Conservation (phyloP, 345 rosid genomes). For the Rhodomyrtus tomentosa region DNA sequence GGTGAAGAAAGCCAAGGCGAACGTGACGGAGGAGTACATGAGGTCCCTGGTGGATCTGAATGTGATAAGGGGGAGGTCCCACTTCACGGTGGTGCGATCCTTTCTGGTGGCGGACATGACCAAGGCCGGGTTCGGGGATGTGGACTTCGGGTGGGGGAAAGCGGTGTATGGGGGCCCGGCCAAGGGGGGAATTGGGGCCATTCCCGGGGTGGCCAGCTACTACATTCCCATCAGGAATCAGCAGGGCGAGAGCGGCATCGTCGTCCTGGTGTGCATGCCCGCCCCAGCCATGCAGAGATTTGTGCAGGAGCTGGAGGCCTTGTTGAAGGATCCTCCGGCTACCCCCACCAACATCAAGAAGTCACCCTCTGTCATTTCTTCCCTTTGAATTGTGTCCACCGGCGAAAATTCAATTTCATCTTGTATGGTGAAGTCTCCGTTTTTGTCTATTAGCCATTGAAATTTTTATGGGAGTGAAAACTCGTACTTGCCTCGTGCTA, state of each 20-base stretch:
- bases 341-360: too few relatives aligned
- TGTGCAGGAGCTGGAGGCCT: slow-evolving; percentile 16
- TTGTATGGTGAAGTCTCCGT: too few relatives aligned
- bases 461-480: too few relatives aligned
- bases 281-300: slow-evolving; percentile 31
- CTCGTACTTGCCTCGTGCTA: too few relatives aligned
- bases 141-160: slow-evolving; percentile 50
- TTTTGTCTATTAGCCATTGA: too few relatives aligned
- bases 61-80: background rate
- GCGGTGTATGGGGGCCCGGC: slow-evolving; percentile 38
- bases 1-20: slow-evolving; percentile 26
- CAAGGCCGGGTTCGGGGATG: slow-evolving; percentile 13
- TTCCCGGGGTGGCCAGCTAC: slow-evolving; percentile 30
- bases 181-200: slow-evolving; percentile 23
- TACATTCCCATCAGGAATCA: slow-evolving; percentile 10
- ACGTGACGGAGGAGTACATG: slow-evolving; percentile 48
- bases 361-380: too few relatives aligned
- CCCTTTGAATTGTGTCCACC: too few relatives aligned
- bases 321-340: slow-evolving; percentile 5
- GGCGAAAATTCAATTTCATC: too few relatives aligned
- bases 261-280: slow-evolving; percentile 38
- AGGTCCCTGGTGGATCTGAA: slow-evolving; percentile 6
- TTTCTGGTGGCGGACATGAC: background rate
- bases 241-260: slow-evolving; percentile 27
- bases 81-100: background rate